phyloP scores from a whole-genome alignment of 495 filamentous ascomycete species.

The Neurospora hispaniola region DNA sequence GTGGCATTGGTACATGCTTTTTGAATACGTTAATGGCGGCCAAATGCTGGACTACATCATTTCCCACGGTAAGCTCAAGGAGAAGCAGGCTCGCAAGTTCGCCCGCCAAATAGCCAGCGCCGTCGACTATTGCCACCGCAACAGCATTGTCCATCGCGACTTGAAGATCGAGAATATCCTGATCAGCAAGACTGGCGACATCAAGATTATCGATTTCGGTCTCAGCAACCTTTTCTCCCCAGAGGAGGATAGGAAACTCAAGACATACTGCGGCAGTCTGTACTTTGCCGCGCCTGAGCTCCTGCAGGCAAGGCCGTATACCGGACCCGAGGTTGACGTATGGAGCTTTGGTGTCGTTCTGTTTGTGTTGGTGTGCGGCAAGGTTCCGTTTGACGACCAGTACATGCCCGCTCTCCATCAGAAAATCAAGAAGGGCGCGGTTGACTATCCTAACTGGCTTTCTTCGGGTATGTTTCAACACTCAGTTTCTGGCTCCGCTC shows the following conservation, averaged over 20 bases:
- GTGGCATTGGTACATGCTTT: conserved; percentile 99
- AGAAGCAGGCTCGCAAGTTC: conserved; percentile 97
- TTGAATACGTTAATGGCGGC: conserved; percentile 97
- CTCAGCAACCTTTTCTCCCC: conserved; percentile 95
- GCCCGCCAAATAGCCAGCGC: conserved; percentile 95
- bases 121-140: conserved; percentile 97
- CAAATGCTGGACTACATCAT: conserved; percentile 99
- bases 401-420: conserved; percentile 98
- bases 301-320: conserved; percentile 87
- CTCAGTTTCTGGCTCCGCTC: not conserved
- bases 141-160: conserved; percentile 97
- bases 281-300: conserved; percentile 98
- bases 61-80: conserved; percentile 91
- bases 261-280: conserved; percentile 95
- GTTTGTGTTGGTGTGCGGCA: conserved; percentile 94
- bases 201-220: conserved; percentile 99
- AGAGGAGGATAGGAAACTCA: conserved; percentile 56
- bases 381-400: conserved; percentile 98
- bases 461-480: conserved; percentile 56
- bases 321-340: conserved; percentile 91
- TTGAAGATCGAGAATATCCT: conserved; percentile 99
- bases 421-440: conserved; percentile 95
- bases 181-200: conserved; percentile 98
- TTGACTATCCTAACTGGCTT: conserved; percentile 93
- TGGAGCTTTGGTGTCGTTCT: conserved; percentile 99